Evolutionary conservation across 192 early-diverging fungal genomes (phyloP).

Genomic region (Coemansia nantahalensis): DNA sequence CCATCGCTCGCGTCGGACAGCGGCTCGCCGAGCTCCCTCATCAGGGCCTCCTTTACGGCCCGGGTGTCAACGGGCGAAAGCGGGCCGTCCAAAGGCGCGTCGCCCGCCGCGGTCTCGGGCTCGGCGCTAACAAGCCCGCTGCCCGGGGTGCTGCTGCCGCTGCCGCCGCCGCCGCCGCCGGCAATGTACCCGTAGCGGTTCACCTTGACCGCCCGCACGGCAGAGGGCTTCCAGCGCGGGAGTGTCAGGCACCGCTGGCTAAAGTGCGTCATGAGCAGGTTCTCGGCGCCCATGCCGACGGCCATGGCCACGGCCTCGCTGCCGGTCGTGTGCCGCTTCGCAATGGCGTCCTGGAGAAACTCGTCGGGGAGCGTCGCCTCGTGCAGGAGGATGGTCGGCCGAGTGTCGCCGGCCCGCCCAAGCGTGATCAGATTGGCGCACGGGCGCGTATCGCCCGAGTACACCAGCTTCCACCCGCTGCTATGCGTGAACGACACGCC

Average conservation of each 20-base stretch:
- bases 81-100: background rate
- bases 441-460: slow-evolving; percentile 95
- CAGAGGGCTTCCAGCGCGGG: slow-evolving; percentile 24
- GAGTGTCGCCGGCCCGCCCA: slow-evolving; percentile 57
- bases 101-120: no score
- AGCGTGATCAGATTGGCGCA: slow-evolving; percentile 65
- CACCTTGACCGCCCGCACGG: slow-evolving; percentile 11
- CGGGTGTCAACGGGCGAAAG: slow-evolving; percentile 4
- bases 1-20: slow-evolving; percentile 2
- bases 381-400: slow-evolving; percentile 76
- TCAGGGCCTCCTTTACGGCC: slow-evolving; percentile 16
- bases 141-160: background rate
- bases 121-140: background rate
- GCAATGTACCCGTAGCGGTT: slow-evolving; percentile 27
- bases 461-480: slow-evolving; percentile 76
- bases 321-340: slow-evolving; percentile 83
- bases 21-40: slow-evolving; percentile 19
- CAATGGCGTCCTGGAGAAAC: slow-evolving; percentile 65
- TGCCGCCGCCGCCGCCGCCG: background rate
- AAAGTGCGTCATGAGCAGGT: slow-evolving; percentile 91
- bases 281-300: slow-evolving; percentile 76
- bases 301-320: slow-evolving; percentile 85
- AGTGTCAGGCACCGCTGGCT: slow-evolving; percentile 78
- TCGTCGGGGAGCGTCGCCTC: slow-evolving; percentile 88
- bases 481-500: slow-evolving; percentile 69